Evolutionary conservation across 2,329 filamentous ascomycete genomes (phyloP).

Genomic region (Graphiopsis chlorocephala): DNA sequence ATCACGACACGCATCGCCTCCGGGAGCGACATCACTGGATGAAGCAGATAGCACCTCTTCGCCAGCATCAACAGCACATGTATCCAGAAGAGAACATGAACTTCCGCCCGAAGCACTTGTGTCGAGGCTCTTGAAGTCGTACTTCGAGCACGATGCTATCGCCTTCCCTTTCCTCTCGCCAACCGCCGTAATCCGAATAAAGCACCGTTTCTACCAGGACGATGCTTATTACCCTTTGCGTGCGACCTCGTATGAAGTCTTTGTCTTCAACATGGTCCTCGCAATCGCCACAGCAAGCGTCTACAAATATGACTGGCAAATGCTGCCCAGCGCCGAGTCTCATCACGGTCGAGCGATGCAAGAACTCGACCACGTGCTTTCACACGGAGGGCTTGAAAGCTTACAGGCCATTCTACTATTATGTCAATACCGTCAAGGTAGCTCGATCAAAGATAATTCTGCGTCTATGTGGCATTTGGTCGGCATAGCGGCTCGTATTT

Average conservation of each 20-base stretch:
- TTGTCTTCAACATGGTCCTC: constrained; percentile 45
- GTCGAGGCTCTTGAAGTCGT: constrained; percentile 40
- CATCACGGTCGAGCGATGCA: constrained; percentile 42
- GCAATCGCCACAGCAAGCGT: constrained; percentile 46
- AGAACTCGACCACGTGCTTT: constrained; percentile 39
- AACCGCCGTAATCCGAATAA: constrained; percentile 27
- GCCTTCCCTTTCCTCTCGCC: constrained; percentile 44
- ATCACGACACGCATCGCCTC: constrained; percentile 15
- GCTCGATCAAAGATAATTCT: constrained; percentile 34
- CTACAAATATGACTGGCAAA: constrained; percentile 47
- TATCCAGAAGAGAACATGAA: constrained; percentile 1
- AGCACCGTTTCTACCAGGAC: constrained; percentile 35
- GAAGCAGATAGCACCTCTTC: constrained; percentile 11
- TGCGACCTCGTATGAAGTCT: constrained; percentile 34
- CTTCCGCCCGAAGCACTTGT: constrained; percentile 39
- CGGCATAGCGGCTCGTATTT: constrained; percentile 42
- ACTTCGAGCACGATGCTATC: constrained; percentile 44
- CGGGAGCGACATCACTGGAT: constrained; percentile 10
- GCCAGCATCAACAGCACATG: background rate
- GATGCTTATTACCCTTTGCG: constrained; percentile 23
- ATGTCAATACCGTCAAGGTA: constrained; percentile 45
- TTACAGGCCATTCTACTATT: constrained; percentile 45
- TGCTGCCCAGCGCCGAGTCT: constrained; percentile 42
- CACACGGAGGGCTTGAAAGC: constrained; percentile 36
- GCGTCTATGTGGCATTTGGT: constrained; percentile 46